Base-by-base conservation (phyloP, 306 rosid species). In the Trifolium fragiferum region DNA sequence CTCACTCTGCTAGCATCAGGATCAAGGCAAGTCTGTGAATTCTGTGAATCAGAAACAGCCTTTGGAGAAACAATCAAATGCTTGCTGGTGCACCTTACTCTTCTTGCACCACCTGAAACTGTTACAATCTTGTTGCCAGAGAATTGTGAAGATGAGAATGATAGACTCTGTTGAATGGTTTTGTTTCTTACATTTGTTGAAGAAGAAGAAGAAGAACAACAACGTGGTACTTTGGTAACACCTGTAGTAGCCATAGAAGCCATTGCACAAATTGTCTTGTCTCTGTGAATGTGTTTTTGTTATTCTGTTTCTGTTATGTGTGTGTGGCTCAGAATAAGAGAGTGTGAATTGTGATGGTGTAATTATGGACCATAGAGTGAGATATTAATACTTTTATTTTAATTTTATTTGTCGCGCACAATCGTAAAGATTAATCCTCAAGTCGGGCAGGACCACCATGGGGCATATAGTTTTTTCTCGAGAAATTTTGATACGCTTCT, bases 1-100 rank as follows among this genome's bases (percentile, higher is more conserved):
- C 95, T 51, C 8, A 92, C 99, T 50, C 96, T 88, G 81, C 99
- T 94, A 16, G 99, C 99, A 40, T 94, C 99, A 7, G 99, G 99
- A 84, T 94, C 99, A 51, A 94, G 97, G 30, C 99, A 94, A 0
- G 97, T 94, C 72, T 94, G 99, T 0, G 97, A 94, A 76, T 90
- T 91, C 74, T 84, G 89, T 1, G 99, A 88, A 82, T 94, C 99
- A 51, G 99, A 94, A 73, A 91, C 99, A 1, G 99, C 99, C 58
- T 74, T 92, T 0, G 99, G 97, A 44, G 93, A 66, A 7, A 94
- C 93, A 66, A 90, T 84, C 41, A 68, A 16, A 1, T 91, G 84
- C 30, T 58, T 68, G 30, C 71, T 82, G 65, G 51, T 33, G 53
- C 46, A 59, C 19, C 63, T 70, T 25, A 27, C 33, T 55, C 61